These are phyloP conservation scores for Kuraishia ogatae DNA, from an alignment of 805 yeast genomes.

Conservation along the genomic window DNA sequence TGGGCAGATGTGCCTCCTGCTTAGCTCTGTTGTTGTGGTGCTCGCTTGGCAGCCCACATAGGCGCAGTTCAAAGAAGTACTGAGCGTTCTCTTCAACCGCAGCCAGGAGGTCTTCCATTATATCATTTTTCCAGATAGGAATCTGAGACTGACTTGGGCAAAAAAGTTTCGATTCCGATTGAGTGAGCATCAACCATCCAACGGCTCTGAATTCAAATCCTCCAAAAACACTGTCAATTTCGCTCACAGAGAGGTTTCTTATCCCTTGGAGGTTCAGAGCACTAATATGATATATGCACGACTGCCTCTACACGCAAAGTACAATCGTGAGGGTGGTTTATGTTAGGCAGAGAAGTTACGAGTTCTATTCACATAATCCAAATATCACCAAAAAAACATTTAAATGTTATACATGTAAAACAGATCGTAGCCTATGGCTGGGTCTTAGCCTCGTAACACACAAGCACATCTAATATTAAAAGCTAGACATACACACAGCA, in stretches of 20 bases:
- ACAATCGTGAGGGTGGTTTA: too few species aligned
- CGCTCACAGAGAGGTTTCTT: too few species aligned
- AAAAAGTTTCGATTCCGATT: background rate
- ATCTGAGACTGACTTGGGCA: background rate
- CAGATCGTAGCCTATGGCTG: too few species aligned
- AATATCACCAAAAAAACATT: background rate
- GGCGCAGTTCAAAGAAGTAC: background rate
- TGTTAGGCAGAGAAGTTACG: too few species aligned
- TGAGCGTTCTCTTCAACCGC: background rate
- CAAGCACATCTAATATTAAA: background rate
- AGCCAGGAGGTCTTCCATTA: background rate
- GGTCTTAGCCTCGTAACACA: too few species aligned
- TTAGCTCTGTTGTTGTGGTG: background rate
- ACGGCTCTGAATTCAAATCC: too few species aligned
- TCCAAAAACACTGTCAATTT: too few species aligned
- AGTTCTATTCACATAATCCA: too few species aligned
- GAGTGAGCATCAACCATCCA: background rate
- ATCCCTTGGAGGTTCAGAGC: background rate
- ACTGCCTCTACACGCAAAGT: background rate
- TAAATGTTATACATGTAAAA: background rate
- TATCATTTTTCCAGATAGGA: background rate
- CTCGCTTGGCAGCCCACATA: background rate
- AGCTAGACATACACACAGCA: slow-evolving; percentile 2
- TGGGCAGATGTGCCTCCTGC: too few species aligned
- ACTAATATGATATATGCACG: background rate